phyloP scores from a whole-genome alignment of 768 basidiomycete genomes.

The Suillus alpinus region DNA sequence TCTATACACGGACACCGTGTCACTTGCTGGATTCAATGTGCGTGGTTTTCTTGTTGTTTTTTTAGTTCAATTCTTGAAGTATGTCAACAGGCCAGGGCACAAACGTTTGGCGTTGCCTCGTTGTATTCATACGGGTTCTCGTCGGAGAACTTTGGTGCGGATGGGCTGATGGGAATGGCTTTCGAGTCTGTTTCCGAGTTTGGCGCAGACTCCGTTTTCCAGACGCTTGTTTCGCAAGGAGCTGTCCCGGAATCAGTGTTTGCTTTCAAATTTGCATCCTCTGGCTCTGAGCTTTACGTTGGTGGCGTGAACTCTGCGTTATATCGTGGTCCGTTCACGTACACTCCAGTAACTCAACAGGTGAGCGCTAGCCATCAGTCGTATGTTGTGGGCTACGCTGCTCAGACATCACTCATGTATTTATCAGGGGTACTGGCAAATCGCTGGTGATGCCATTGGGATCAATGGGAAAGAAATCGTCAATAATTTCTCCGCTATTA shows the following conservation, averaged over 20 bases:
- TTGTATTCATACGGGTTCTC: constrained; percentile 17
- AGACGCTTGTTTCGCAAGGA: constrained; percentile 40
- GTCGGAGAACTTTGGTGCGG: constrained; percentile 15
- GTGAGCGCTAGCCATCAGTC: constrained; percentile 14
- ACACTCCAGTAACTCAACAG: constrained; percentile 28
- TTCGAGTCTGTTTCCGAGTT: constrained; percentile 38
- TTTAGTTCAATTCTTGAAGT: constrained; percentile 8
- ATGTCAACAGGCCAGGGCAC: constrained; percentile 20
- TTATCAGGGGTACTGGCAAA: constrained; percentile 23
- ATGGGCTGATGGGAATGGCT: constrained; percentile 42
- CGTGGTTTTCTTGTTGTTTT: constrained; percentile 8
- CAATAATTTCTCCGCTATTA: constrained; percentile 17
- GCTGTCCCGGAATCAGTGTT: constrained; percentile 31
- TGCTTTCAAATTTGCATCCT: constrained; percentile 38
- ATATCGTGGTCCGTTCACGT: constrained; percentile 40
- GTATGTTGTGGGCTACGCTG: neutral
- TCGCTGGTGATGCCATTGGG: constrained; percentile 14
- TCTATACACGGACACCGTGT: constrained; percentile 39
- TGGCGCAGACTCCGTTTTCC: constrained; percentile 35
- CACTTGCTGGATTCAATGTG: constrained; percentile 30
- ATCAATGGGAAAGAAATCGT: constrained; percentile 20
- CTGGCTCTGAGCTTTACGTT: constrained; percentile 36
- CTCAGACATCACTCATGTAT: neutral
- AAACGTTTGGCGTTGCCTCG: constrained; percentile 21
- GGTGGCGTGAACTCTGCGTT: constrained; percentile 39